Evolutionary conservation across 2,329 filamentous ascomycete species (phyloP).

Genomic region (Coleophoma cylindrospora): DNA sequence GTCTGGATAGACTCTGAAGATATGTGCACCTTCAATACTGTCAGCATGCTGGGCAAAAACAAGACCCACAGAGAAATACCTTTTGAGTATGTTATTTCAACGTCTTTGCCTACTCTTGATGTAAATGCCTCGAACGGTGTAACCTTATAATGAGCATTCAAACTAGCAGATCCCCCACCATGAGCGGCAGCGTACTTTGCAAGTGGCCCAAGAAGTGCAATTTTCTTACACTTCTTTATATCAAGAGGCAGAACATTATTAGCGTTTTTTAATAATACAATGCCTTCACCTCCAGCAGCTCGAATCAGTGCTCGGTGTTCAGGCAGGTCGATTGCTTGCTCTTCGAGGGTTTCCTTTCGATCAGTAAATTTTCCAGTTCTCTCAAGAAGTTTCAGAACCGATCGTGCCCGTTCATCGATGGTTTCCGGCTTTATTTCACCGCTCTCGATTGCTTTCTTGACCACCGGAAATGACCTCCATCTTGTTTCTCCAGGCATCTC

Average conservation of each 20-base stretch:
- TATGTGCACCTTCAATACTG: conserved; percentile 2
- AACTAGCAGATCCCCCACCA: conserved; percentile 58
- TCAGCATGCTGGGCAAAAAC: not conserved
- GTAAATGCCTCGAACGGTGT: conserved; percentile 66
- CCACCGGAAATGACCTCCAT: conserved; percentile 14
- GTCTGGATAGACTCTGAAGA: conserved; percentile 7
- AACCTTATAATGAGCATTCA: conserved; percentile 57
- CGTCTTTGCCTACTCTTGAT: conserved; percentile 2
- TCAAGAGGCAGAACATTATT: conserved; percentile 44
- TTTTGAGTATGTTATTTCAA: conserved; percentile 30
- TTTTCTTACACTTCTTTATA: conserved; percentile 22
- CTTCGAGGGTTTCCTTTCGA: conserved; percentile 1
- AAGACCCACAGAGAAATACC: not conserved
- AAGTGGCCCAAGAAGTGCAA: conserved; percentile 48
- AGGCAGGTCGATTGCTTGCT: conserved; percentile 7
- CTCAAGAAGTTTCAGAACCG: conserved; percentile 8
- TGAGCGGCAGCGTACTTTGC: conserved; percentile 49
- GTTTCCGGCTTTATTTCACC: conserved; percentile 2
- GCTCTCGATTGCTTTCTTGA: conserved; percentile 2
- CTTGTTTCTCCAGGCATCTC: conserved; percentile 32
- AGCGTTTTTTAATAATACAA: conserved; percentile 60
- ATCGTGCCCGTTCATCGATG: conserved; percentile 4
- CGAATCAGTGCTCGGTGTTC: conserved; percentile 38
- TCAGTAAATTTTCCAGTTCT: not conserved
- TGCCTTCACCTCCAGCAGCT: conserved; percentile 49